phyloP scores from a whole-genome alignment of 495 filamentous ascomycete genomes.

The Penicillium cosmopolitanum region DNA sequence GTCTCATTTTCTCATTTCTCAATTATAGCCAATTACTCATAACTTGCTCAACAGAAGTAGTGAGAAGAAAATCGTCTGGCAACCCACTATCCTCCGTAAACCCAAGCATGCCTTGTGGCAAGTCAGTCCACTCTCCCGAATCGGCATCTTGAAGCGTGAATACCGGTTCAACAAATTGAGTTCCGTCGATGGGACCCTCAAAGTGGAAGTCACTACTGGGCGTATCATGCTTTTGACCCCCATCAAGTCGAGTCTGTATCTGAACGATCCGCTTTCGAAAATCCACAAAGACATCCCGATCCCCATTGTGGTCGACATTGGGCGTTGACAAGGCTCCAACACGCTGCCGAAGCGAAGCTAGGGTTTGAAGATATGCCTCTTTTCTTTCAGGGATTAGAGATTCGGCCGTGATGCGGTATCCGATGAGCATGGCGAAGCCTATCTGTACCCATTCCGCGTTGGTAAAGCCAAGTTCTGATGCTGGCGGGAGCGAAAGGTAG shows the following conservation, averaged over 20 bases:
- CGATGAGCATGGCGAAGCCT: constrained; percentile 28
- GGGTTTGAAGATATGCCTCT: constrained; percentile 11
- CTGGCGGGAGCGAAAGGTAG: constrained; percentile 23
- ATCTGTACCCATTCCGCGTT: constrained; percentile 34
- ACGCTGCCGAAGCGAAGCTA: constrained; percentile 18
- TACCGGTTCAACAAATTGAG: constrained; percentile 1
- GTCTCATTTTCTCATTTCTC: background rate
- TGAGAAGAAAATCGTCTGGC: background rate
- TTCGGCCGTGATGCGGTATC: constrained; percentile 15
- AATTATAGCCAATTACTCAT: constrained; percentile 3
- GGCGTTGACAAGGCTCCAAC: constrained; percentile 21
- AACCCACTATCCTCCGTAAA: background rate
- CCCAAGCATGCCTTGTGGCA: constrained; percentile 6
- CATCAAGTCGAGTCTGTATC: constrained; percentile 15
- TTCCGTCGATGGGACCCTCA: background rate
- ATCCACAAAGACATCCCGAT: constrained; percentile 21
- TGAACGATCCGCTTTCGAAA: constrained; percentile 18
- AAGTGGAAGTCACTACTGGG: background rate
- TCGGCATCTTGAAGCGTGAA: background rate
- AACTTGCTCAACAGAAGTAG: background rate
- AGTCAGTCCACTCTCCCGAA: constrained; percentile 1
- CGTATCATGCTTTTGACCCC: background rate
- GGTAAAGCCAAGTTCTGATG: constrained; percentile 21
- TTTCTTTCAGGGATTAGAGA: constrained; percentile 5
- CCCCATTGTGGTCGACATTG: constrained; percentile 19